Base-by-base conservation (phyloP, 2,329 filamentous ascomycete species). In the Penicillium italicum region DNA sequence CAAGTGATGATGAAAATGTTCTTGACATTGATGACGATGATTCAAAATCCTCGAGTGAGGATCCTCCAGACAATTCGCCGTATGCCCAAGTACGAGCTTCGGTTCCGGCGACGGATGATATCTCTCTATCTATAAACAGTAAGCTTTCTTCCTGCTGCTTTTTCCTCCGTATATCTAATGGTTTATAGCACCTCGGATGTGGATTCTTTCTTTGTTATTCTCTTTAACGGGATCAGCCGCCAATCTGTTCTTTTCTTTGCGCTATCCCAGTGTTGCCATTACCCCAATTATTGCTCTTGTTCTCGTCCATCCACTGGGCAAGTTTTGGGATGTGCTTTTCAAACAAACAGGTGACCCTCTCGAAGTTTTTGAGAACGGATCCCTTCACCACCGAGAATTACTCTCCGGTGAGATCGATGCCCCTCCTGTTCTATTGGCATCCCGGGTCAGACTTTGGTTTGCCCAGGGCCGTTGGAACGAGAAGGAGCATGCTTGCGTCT, bases 221-320 rank as follows among this genome's bases (percentile, higher is more conserved):
- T 87, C 90, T 9, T 80, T 94, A 36, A 82, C 91, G 37, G 90
- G 90, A 58, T 93, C 90, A 44, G 63, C 63, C 4, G 63, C 63
- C 41, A 66, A 66, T 40, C 77, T 95, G 38, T 94, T 95, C 77
- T 96, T 95, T 78, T 92, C 90, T 34, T 79, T 95, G 70, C 83
- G 91, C 82, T 95, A 94, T 79, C 91, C 91, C 28, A 94, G 90
- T 72, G 90, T 95, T 71, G 88, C 89, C 58, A 93, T 95, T 68
- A 93, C 90, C 22, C 90, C 90, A 37, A 89, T 96, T 62, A 95
- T 96, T 51, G 63, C 63, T 20, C 57, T 66, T 31, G 63, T 76
- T 56, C 84, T 96, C 54, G 90, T 91, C 44, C 91, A 94, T 69
- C 91, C 91, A 2, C 82, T 95, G 52, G 91, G 91, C 57, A 82